A percentile compares a stretch with the other conserved stretches of the same genome.
Conservation (phyloP, 371 early-diverging fungal species). For the Phascolomyces articulosus region DNA sequence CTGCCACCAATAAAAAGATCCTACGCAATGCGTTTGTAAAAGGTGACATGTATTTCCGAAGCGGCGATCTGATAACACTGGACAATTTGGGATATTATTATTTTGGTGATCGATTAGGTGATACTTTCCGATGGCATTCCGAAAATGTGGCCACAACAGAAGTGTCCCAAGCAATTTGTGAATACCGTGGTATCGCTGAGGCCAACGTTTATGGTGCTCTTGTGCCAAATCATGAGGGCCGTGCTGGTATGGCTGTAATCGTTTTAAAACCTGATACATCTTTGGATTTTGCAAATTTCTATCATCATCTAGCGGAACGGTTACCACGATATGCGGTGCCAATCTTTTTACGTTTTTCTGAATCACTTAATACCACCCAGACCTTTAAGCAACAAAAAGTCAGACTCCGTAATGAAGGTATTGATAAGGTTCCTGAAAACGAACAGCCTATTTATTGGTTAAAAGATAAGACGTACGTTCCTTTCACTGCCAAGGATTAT, state of each 20-base stretch:
- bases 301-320: conserved; percentile 29
- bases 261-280: conserved; percentile 26
- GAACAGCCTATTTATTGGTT: conserved; percentile 48
- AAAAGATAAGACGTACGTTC: conserved; percentile 47
- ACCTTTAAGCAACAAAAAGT: conserved; percentile 64
- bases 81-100: conserved; percentile 63
- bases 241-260: conserved; percentile 79
- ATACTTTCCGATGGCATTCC: conserved; percentile 70
- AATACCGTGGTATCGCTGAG: conserved; percentile 63
- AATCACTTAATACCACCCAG: conserved; percentile 49
- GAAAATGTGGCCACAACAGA: conserved; percentile 78
- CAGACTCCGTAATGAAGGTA: conserved; percentile 48
- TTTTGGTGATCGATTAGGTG: conserved; percentile 77
- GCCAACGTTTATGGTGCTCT: conserved; percentile 66
- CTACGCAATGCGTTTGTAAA: conserved; percentile 28
- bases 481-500: conserved; percentile 39
- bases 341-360: conserved; percentile 53
- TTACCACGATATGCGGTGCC: conserved; percentile 68
- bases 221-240: conserved; percentile 62
- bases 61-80: conserved; percentile 64
- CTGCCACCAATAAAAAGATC: conserved; percentile 54
- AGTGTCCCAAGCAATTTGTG: conserved; percentile 58
- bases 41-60: conserved; percentile 49
- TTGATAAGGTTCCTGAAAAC: conserved; percentile 31
- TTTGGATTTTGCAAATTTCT: conserved; percentile 36